Evolutionary conservation across 768 basidiomycete genomes (phyloP).

Genomic region (Symmetrospora coprosmae): DNA sequence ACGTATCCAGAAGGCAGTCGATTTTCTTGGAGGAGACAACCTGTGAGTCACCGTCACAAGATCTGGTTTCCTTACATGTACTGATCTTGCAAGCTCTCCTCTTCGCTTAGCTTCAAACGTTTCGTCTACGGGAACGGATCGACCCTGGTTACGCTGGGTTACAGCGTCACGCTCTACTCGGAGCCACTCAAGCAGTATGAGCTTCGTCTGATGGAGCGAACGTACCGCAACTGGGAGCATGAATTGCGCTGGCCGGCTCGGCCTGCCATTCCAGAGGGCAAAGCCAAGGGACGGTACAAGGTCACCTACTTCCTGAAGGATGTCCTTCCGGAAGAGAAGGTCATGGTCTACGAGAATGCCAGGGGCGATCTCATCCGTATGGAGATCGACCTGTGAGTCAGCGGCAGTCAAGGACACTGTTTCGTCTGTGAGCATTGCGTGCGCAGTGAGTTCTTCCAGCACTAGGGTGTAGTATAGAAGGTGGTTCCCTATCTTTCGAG

Average conservation of each 20-base stretch:
- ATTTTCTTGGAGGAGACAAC: constrained; percentile 32
- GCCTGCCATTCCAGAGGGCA: not conserved
- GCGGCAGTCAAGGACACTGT: too few relatives aligned
- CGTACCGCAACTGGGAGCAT: not conserved
- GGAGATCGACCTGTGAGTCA: not conserved
- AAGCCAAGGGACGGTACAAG: constrained; percentile 2
- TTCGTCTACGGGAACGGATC: constrained; percentile 29
- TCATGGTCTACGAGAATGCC: not conserved
- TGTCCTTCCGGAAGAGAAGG: not conserved
- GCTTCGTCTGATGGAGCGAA: constrained; percentile 19
- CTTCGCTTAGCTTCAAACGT: constrained; percentile 19
- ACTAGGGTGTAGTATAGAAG: too few relatives aligned
- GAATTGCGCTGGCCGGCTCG: constrained; percentile 5
- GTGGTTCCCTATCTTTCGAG: too few relatives aligned
- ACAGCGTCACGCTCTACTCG: constrained; percentile 28
- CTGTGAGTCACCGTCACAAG: too few relatives aligned
- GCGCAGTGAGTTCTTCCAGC: too few relatives aligned
- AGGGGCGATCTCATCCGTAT: not conserved
- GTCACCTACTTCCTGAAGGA: not conserved
- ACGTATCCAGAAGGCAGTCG: constrained; percentile 6
- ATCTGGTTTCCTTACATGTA: not conserved
- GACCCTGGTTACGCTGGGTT: constrained; percentile 26
- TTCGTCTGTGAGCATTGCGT: too few relatives aligned
- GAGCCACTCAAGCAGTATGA: constrained; percentile 19
- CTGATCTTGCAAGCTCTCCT: not conserved